A percentile compares a stretch with the other conserved stretches of the same genome.
These are phyloP conservation scores for Talaromyces thailandensis DNA, from an alignment of 495 filamentous ascomycete species.

Conservation along the genomic window DNA sequence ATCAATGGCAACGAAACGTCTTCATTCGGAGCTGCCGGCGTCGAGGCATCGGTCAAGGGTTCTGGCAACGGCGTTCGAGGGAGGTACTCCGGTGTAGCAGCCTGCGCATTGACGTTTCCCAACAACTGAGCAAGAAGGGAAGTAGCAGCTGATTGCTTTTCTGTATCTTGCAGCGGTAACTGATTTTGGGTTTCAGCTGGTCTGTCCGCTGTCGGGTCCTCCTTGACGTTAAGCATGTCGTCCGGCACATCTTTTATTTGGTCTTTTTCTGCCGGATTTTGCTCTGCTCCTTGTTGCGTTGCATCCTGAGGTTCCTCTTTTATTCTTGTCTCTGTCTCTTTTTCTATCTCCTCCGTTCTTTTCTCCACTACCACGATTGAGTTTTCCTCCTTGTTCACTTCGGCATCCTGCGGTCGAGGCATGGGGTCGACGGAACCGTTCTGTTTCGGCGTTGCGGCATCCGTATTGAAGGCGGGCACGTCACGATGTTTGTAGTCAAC, in stretches of 20 bases:
- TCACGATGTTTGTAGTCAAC: neutral
- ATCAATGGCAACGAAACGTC: neutral
- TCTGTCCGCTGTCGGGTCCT: neutral
- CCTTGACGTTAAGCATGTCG: neutral
- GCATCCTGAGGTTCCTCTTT: neutral
- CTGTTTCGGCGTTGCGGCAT: neutral
- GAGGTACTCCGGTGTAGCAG: conserved; percentile 1
- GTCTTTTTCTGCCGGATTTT: neutral
- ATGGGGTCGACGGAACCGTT: neutral
- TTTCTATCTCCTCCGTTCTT: neutral
- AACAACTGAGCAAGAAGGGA: conserved; percentile 36
- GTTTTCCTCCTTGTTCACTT: neutral
- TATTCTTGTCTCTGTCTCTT: neutral
- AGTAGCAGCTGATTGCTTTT: conserved; percentile 33
- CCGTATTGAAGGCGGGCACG: neutral
- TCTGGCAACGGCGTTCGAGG: conserved; percentile 6
- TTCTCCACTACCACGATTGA: neutral
- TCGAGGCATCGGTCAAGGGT: conserved; percentile 7
- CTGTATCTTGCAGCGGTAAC: neutral
- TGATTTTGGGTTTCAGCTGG: neutral
- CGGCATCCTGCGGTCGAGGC: neutral
- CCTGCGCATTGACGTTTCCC: conserved; percentile 20
- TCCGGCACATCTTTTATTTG: neutral
- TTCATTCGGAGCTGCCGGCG: conserved; percentile 2
- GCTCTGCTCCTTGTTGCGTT: neutral